Evolutionary conservation across 1,284 basidiomycete genomes (phyloP).

Genomic region (Cutaneotrichosporon sp.): DNA sequence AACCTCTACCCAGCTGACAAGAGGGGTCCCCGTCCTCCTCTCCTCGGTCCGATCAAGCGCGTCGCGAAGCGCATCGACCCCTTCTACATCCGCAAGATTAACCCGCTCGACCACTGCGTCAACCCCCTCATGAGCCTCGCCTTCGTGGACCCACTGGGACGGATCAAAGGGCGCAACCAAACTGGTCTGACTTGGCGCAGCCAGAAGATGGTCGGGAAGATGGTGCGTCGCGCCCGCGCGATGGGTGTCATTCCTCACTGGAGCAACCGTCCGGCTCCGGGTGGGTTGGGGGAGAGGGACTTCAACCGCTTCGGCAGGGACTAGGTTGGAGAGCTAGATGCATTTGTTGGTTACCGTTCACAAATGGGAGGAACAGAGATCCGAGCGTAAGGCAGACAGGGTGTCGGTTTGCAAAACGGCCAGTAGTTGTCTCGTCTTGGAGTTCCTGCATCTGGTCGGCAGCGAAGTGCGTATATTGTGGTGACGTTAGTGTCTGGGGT

Average conservation of each 20-base stretch:
- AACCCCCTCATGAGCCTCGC: conserved; percentile 65
- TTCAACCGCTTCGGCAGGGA: neutral
- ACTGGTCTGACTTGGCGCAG: conserved; percentile 75
- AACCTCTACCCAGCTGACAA: conserved; percentile 18
- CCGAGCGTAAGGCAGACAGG: too few relatives aligned
- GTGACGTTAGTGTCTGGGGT: too few relatives aligned
- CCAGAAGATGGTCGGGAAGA: conserved; percentile 77
- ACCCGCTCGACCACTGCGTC: conserved; percentile 39
- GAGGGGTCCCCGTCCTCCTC: conserved; percentile 20
- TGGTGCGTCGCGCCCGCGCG: conserved; percentile 83
- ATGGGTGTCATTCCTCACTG: conserved; percentile 76
- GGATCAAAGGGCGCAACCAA: conserved; percentile 64
- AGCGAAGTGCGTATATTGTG: too few relatives aligned
- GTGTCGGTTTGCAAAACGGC: too few relatives aligned
- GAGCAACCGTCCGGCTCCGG: conserved; percentile 24
- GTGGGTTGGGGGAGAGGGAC: conserved; percentile 18
- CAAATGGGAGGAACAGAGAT: too few relatives aligned
- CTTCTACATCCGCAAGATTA: conserved; percentile 33
- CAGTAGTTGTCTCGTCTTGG: too few relatives aligned
- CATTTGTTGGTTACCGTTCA: too few relatives aligned
- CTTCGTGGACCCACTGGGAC: conserved; percentile 79
- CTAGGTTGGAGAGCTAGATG: neutral
- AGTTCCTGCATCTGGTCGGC: too few relatives aligned
- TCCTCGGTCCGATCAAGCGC: conserved; percentile 36
- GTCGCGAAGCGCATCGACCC: conserved; percentile 41